Conservation (phyloP, 2,329 filamentous ascomycete species). For the Lasiodiplodia sp. region DNA sequence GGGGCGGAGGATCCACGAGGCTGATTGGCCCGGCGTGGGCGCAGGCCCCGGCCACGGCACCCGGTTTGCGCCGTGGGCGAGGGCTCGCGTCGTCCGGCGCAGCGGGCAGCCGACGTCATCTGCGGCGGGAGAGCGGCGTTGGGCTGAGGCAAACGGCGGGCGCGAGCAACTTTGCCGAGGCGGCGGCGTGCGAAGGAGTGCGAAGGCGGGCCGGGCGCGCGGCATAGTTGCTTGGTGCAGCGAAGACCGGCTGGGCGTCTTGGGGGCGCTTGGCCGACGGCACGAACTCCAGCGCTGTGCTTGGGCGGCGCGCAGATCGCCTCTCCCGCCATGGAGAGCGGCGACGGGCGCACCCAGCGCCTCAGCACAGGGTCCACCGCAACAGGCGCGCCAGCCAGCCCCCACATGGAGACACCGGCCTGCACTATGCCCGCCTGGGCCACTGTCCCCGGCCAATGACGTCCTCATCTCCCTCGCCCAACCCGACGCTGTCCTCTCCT, state of each 20-base stretch:
- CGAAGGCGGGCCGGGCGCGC: slow-evolving; percentile 14
- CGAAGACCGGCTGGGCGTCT: slow-evolving; percentile 19
- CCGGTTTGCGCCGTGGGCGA: slow-evolving; percentile 19
- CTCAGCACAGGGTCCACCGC: slow-evolving; percentile 27
- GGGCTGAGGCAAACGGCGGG: not conserved
- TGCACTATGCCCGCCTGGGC: slow-evolving; percentile 4
- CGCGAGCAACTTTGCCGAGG: slow-evolving; percentile 18
- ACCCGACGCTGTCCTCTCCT: slow-evolving; percentile 1
- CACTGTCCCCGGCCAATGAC: slow-evolving; percentile 26
- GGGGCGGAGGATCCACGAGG: slow-evolving; percentile 12
- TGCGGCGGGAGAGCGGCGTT: slow-evolving; percentile 23
- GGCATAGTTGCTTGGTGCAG: slow-evolving; percentile 21
- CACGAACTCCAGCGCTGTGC: slow-evolving; percentile 10
- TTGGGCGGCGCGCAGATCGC: slow-evolving; percentile 1
- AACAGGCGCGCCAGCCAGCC: not conserved
- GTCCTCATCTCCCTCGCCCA: slow-evolving; percentile 12
- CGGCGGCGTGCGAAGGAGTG: slow-evolving; percentile 14
- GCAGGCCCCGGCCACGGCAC: slow-evolving; percentile 4
- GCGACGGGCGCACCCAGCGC: slow-evolving; percentile 26
- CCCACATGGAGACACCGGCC: slow-evolving; percentile 21
- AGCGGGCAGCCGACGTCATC: slow-evolving; percentile 11
- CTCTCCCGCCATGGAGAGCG: slow-evolving; percentile 20
- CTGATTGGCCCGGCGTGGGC: slow-evolving; percentile 13
- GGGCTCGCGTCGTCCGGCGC: not conserved
- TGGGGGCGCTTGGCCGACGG: slow-evolving; percentile 23